These are phyloP conservation scores for Boletus sp. DNA, from an alignment of 1,284 basidiomycete genomes.

Conservation along the genomic window DNA sequence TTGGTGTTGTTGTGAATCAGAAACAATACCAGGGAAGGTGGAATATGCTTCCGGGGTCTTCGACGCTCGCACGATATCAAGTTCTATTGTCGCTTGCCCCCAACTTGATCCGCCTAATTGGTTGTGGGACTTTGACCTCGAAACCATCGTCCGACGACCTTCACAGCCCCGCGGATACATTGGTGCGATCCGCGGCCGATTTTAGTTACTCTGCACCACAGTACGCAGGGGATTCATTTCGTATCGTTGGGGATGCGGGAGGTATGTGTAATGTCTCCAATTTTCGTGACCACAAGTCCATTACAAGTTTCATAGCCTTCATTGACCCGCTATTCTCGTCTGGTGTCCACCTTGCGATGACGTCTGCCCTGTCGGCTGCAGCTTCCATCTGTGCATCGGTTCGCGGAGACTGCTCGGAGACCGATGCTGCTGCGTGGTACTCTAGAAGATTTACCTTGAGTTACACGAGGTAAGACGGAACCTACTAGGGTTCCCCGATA, in stretches of 20 bases:
- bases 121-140: conserved; percentile 42
- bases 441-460: conserved; percentile 49
- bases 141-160: conserved; percentile 21
- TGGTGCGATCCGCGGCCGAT: conserved; percentile 53
- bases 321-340: conserved; percentile 66
- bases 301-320: conserved; percentile 44
- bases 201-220: conserved; percentile 67
- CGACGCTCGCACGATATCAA: conserved; percentile 36
- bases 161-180: conserved; percentile 7
- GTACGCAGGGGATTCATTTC: conserved; percentile 59
- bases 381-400: conserved; percentile 53
- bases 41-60: conserved; percentile 39
- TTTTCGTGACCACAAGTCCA: background rate
- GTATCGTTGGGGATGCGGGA: conserved; percentile 72
- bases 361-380: conserved; percentile 56
- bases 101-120: conserved; percentile 52
- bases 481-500: background rate
- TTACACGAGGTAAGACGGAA: conserved; percentile 49
- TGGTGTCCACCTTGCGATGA: conserved; percentile 61
- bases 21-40: conserved; percentile 44
- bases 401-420: conserved; percentile 49
- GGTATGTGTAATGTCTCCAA: conserved; percentile 38
- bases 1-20: conserved; percentile 72
- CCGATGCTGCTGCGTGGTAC: conserved; percentile 48
- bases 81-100: conserved; percentile 42